Evolutionary conservation across 768 basidiomycete species (phyloP), one percentile per base, ranked within the genome.

Genomic region (Sporobolomyces roseus): DNA sequence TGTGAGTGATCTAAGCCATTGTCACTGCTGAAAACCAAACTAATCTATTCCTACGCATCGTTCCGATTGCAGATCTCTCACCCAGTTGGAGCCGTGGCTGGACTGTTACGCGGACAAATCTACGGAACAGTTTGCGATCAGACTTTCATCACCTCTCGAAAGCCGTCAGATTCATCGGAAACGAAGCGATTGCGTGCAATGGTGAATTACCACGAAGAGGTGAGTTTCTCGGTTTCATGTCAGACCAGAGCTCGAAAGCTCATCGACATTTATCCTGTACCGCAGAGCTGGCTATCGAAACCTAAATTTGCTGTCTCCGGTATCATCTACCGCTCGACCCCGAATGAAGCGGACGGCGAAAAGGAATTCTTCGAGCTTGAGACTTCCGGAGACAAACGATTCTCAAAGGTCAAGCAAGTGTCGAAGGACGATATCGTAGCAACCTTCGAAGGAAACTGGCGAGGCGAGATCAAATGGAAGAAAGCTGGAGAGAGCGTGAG

Each of bases 191-290:
- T 62, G 35, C 21, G 68, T 12, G 58, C 68, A 14, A 70, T 74
- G 73, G 85, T 96, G 65, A 91, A 93, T 75, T 98, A 94, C 81
- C 93, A 92, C 80, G 96, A 99, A 77, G 93, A 99, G 86, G 90
- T 90, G 66, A 50, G 86, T 76, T 38, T 21, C 55, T n/a, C n/a
- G n/a, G n/a, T n/a, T n/a, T n/a, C n/a, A n/a, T n/a, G n/a, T n/a
- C n/a, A n/a, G n/a, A n/a, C n/a, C n/a, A n/a, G n/a, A n/a, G n/a
- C n/a, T n/a, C 38, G 17, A 41, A 41, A 41, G 10, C 38, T 17
- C 38, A 9, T 41, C 38, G 38, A 41, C 9, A 41, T 9, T 41
- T 43, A 4, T 4, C n/a, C 25, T 56, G n/a, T n/a, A n/a, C n/a
- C 25, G 32, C 61, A 59, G 65, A 60, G 55, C 38, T 74, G 72